Evolutionary conservation across 768 basidiomycete genomes (phyloP).

Genomic region (Daedalea quercina): DNA sequence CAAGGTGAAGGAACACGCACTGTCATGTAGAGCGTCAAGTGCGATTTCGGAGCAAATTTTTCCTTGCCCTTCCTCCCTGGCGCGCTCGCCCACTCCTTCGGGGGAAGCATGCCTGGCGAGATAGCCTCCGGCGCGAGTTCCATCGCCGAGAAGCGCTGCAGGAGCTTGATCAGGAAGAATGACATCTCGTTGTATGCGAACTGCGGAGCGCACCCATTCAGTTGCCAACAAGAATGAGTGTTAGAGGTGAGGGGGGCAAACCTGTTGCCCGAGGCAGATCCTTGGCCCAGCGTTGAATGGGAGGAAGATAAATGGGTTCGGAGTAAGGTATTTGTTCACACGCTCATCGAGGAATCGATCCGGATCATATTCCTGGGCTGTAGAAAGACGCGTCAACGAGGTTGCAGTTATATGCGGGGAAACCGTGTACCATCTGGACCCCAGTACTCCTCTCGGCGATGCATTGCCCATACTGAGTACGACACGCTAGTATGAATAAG

Average conservation of each 20-base stretch:
- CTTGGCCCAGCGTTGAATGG: slow-evolving; percentile 67
- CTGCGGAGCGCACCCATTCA: slow-evolving; percentile 15
- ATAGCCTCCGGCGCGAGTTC: slow-evolving; percentile 32
- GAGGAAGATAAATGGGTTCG: slow-evolving; percentile 63
- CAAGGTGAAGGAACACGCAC: slow-evolving; percentile 17
- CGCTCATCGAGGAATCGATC: slow-evolving; percentile 59
- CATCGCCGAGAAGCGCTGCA: slow-evolving; percentile 42
- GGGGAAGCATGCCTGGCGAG: slow-evolving; percentile 22
- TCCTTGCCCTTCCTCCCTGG: slow-evolving; percentile 33
- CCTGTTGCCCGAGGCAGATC: slow-evolving; percentile 52
- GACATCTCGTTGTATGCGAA: slow-evolving; percentile 53
- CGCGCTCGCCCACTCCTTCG: slow-evolving; percentile 26
- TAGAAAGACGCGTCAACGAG: neutral
- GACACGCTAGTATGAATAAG: slow-evolving; percentile 16
- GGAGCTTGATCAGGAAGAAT: slow-evolving; percentile 45
- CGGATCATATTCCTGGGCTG: slow-evolving; percentile 48
- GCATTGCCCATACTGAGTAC: slow-evolving; percentile 41
- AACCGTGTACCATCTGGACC: slow-evolving; percentile 51
- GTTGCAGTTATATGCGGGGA: neutral
- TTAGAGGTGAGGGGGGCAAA: slow-evolving; percentile 4
- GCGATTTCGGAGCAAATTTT: slow-evolving; percentile 30
- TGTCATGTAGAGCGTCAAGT: slow-evolving; percentile 37
- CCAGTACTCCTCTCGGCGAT: slow-evolving; percentile 57
- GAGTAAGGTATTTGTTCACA: slow-evolving; percentile 43
- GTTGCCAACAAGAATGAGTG: neutral